Evolutionary conservation across 306 rosid genomes (phyloP), one percentile per base, ranked within the genome.

Genomic region (Rosa persica): DNA sequence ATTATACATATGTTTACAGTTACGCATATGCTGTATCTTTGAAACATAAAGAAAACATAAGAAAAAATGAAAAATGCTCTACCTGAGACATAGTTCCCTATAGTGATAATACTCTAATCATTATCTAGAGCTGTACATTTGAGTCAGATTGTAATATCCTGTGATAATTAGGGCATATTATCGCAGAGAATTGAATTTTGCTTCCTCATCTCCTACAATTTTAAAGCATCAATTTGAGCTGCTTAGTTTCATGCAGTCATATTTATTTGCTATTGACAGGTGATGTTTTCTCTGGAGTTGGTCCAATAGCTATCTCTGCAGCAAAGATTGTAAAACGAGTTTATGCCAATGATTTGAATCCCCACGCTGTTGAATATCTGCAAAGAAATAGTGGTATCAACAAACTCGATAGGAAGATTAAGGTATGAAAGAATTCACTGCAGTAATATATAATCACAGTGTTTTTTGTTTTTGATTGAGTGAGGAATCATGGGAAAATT

Each of bases 281-380:
- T 83, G 98, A 95, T 86, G 97, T 95, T 83, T 95, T 95, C 83
- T 74, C 91, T 76, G 99, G 98, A 75, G 98, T 91, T 87, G 99
- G 98, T 82, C 98, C 99, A 58, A 81, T 93, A 79, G 94, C 99
- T 55, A 82, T 93, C 80, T 81, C 94, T 64, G 99, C 96, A 12
- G 98, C 98, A 60, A 91, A 77, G 88, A 86, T 87, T 75, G 98
- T 92, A 46, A 91, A 92, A 80, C 89, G 91, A 30, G 98, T 95
- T 76, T 93, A 79, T 67, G 99, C 99, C 48, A 95, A 95, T 62
- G 99, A 95, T 82, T 89, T 95, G 76, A 95, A 95, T 81, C 98
- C 99, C 11, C 61, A 60, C 67, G 98, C 98, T 6, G 86, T 92
- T 30, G 97, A 92, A 51, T 93, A 92, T 87, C 81, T 95, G 80